Evolutionary conservation across 1,139 yeast species (phyloP).

Genomic region (Blastobotrys arbuscula): DNA sequence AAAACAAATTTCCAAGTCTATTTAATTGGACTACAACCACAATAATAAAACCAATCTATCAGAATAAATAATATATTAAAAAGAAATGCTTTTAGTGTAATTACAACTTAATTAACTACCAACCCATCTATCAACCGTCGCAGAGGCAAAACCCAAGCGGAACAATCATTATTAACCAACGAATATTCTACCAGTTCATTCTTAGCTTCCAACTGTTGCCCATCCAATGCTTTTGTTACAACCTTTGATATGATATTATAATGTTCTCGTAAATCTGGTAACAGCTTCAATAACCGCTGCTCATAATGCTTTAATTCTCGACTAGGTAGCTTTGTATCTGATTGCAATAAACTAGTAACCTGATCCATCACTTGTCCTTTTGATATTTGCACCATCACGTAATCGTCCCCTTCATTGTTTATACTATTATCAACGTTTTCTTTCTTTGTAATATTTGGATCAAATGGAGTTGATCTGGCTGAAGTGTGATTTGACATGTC

Average conservation of each 20-base stretch:
- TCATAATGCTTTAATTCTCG: slow-evolving; percentile 40
- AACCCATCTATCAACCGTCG: slow-evolving; percentile 3
- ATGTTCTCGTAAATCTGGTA: slow-evolving; percentile 26
- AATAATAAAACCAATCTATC: no score
- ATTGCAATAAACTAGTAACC: slow-evolving; percentile 19
- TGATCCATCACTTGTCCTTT: slow-evolving; percentile 21
- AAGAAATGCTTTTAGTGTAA: not conserved
- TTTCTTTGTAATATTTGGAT: not conserved
- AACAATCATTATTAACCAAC: slow-evolving; percentile 39
- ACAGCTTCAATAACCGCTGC: slow-evolving; percentile 29
- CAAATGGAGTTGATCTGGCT: slow-evolving; percentile 1
- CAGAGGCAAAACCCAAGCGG: slow-evolving; percentile 3
- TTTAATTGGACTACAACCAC: no score
- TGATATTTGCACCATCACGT: slow-evolving; percentile 13
- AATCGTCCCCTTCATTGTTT: slow-evolving; percentile 1
- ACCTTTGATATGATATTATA: slow-evolving; percentile 23
- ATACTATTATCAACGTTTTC: not conserved
- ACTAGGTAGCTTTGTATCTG: slow-evolving; percentile 29
- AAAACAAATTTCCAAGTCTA: not conserved
- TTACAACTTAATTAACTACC: not conserved
- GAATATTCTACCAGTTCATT: slow-evolving; percentile 41
- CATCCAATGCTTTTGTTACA: slow-evolving; percentile 12
- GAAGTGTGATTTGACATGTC: slow-evolving; percentile 6
- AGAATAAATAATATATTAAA: not conserved
- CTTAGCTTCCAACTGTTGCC: slow-evolving; percentile 24